Conservation (phyloP, 441 rosid species). For the Erodium trifolium region DNA sequence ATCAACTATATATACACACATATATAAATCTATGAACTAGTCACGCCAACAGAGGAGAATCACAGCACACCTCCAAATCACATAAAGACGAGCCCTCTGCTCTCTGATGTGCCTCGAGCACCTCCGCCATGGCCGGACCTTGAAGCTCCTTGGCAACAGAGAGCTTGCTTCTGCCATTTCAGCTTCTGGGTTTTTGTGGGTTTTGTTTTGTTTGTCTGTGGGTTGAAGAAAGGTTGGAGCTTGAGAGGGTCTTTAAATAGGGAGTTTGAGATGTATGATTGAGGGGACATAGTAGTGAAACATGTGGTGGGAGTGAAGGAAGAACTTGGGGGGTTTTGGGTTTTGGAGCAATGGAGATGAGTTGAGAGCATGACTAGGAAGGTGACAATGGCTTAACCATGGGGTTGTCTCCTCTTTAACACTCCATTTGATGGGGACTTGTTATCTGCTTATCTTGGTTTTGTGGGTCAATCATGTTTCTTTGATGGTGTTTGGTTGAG, state of each 20-base stretch:
- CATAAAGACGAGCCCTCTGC: conserved; percentile 58
- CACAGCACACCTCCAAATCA: conserved; percentile 75
- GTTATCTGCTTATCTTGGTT: no score
- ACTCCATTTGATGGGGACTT: no score
- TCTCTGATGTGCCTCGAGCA: conserved; percentile 61
- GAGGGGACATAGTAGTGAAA: no score
- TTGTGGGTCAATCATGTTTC: no score
- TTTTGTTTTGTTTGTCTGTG: neutral
- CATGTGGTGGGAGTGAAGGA: no score
- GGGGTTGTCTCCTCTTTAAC: no score
- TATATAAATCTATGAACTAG: conserved; percentile 3
- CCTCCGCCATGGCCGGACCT: conserved; percentile 45
- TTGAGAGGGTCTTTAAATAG: neutral
- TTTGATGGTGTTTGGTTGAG: no score
- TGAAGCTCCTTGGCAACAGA: conserved; percentile 30
- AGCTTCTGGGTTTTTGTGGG: neutral
- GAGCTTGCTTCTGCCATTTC: conserved; percentile 24
- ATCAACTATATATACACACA: neutral
- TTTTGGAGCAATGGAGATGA: no score
- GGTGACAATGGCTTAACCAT: no score
- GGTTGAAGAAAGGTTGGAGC: neutral
- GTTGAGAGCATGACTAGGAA: no score
- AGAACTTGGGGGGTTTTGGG: no score
- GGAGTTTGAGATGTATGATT: neutral
- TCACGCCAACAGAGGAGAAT: conserved; percentile 64